Conservation (phyloP, 208 protist genomes). For the Leishmania mexicana region DNA sequence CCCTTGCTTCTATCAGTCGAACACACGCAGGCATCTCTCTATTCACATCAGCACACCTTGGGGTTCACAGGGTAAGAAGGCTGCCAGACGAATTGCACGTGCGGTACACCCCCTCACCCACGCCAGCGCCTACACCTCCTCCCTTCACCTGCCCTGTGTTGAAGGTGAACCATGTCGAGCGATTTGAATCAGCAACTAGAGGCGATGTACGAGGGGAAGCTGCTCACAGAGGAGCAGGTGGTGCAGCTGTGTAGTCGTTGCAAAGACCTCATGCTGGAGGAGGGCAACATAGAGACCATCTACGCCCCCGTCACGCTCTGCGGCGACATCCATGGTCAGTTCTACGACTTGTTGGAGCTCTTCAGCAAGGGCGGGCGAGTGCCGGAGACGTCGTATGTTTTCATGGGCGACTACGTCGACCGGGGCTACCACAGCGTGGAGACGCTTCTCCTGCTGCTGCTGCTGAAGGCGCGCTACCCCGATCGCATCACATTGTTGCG, state of each 20-base stretch:
- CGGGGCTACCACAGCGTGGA: conserved; percentile 95
- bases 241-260: conserved; percentile 87
- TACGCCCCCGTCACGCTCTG: conserved; percentile 98
- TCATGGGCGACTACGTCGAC: conserved; percentile 96
- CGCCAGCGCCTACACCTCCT: not conserved
- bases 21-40: not conserved
- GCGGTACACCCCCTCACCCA: not conserved
- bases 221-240: conserved; percentile 91
- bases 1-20: not conserved
- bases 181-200: conserved; percentile 75
- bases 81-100: not conserved
- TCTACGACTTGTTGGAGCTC: conserved; percentile 97
- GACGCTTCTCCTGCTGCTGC: conserved; percentile 90
- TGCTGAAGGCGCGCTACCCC: conserved; percentile 94
- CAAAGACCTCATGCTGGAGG: conserved; percentile 90
- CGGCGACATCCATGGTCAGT: conserved; percentile 99
- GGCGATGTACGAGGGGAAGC: conserved; percentile 90
- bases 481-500: conserved; percentile 95
- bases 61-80: not conserved
- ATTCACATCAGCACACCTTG: not conserved
- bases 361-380: conserved; percentile 95
- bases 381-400: conserved; percentile 86
- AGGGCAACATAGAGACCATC: conserved; percentile 96
- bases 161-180: conserved; percentile 26
- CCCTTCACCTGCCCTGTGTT: not conserved